Evolutionary conservation across 352 stramenopile species (phyloP).

Genomic region (Phytopythium boreale): DNA sequence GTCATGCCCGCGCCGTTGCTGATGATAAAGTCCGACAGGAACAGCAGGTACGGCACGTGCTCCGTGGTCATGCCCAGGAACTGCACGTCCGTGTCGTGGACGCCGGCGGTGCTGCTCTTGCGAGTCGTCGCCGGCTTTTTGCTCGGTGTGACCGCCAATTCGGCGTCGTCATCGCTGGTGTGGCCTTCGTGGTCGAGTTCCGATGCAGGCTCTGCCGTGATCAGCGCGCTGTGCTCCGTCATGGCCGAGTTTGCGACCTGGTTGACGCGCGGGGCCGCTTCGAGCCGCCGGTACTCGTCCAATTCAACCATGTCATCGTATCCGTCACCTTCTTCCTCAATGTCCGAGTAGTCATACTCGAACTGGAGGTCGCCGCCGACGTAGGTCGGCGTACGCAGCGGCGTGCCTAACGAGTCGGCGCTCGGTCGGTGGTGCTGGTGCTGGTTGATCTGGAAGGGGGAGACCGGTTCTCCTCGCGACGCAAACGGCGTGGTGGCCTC

Average conservation of each 20-base stretch:
- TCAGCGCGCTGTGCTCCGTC: constrained; percentile 4
- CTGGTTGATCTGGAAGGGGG: constrained; percentile 1
- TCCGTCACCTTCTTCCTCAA: not conserved
- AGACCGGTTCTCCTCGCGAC: not conserved
- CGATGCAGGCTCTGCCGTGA: not conserved
- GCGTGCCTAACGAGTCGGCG: constrained; percentile 7
- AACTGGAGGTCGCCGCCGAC: constrained; percentile 48
- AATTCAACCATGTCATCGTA: not conserved
- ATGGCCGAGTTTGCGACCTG: not conserved
- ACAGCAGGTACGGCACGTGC: constrained; percentile 72
- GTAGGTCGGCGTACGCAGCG: constrained; percentile 52
- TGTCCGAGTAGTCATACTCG: constrained; percentile 67
- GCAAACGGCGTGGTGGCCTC: constrained; percentile 4
- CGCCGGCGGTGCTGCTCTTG: not conserved
- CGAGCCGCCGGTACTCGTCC: constrained; percentile 3
- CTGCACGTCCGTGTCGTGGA: constrained; percentile 22
- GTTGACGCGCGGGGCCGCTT: not conserved
- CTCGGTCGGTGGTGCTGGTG: not conserved
- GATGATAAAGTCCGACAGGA: constrained; percentile 79
- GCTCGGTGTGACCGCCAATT: not conserved
- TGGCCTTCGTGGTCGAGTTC: not conserved
- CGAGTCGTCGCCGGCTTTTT: not conserved
- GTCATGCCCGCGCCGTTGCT: constrained; percentile 84
- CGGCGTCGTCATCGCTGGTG: constrained; percentile 1
- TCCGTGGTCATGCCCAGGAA: constrained; percentile 64